Percentiles rank a stretch among this genome's conserved stretches.
These are phyloP conservation scores for Xylaria curta DNA, from an alignment of 495 filamentous ascomycete species.

Conservation along the genomic window DNA sequence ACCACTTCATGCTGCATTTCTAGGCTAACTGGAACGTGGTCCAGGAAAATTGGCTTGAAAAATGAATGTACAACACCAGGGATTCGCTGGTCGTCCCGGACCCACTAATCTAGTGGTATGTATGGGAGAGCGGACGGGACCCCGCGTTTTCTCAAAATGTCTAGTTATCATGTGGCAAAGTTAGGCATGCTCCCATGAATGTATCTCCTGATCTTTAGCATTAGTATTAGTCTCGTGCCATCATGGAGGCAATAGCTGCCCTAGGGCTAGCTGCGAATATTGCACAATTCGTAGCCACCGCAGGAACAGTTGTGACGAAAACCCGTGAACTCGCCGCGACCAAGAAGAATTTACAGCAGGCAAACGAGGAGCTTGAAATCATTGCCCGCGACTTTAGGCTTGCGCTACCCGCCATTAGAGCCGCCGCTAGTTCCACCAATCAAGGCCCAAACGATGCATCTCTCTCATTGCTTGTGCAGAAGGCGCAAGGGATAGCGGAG, in stretches of 20 bases:
- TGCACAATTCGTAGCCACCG: not conserved
- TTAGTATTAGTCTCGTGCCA: no score
- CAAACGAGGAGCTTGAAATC: not conserved
- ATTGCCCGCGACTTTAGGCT: not conserved
- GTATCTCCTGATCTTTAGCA: no score
- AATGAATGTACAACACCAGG: conserved; percentile 49
- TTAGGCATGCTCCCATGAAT: no score
- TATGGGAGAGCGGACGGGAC: no score
- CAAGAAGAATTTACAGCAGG: not conserved
- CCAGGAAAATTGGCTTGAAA: no score
- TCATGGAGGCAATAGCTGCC: not conserved
- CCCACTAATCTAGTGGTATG: conserved; percentile 23
- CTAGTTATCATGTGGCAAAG: no score
- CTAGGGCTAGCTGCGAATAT: not conserved
- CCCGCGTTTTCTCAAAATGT: no score
- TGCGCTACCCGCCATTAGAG: not conserved
- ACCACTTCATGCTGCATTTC: no score
- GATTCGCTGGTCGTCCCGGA: conserved; percentile 51
- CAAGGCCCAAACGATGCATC: not conserved
- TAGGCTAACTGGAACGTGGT: no score
- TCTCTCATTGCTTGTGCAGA: not conserved
- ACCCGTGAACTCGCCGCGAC: not conserved
- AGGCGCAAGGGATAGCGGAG: not conserved
- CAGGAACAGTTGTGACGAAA: not conserved
- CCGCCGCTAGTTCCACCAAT: not conserved